Percentiles rank a stretch among this genome's conserved stretches.
These are phyloP conservation scores for Lepidium campestre DNA, from an alignment of 441 rosid genomes.

Conservation along the genomic window DNA sequence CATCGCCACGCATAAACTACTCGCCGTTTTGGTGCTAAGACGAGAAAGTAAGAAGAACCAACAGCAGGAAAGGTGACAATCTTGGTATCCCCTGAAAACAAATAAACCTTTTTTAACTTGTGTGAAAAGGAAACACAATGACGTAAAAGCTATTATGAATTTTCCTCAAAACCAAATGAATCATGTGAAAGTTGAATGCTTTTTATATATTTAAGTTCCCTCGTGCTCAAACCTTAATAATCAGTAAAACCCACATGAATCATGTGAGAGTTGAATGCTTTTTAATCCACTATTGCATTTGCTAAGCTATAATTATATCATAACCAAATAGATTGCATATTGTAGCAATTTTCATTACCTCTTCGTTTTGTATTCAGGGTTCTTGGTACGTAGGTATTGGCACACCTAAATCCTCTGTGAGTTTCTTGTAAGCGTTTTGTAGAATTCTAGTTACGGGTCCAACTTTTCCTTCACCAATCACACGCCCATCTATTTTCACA, in stretches of 20 bases:
- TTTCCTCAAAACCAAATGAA: not conserved
- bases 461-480: conserved; percentile 66
- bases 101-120: not conserved
- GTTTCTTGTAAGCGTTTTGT: conserved; percentile 55
- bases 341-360: not conserved
- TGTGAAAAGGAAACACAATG: not conserved
- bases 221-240: not conserved
- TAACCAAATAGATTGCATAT: not conserved
- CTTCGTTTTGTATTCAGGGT: conserved; percentile 5
- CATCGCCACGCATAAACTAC: not conserved
- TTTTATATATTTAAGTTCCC: not conserved
- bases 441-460: conserved; percentile 55
- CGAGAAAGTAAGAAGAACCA: not conserved
- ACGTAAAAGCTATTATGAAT: not conserved
- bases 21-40: not conserved
- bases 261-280: not conserved
- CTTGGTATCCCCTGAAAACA: not conserved
- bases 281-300: not conserved
- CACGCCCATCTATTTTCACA: conserved; percentile 70
- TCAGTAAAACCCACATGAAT: not conserved
- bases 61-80: not conserved
- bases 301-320: not conserved
- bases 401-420: conserved; percentile 60
- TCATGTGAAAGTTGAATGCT: conserved; percentile 1
- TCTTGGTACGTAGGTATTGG: conserved; percentile 57